Evolutionary conservation across 164 flowering plant species (phyloP).

Genomic region (Nymphaea colorata): DNA sequence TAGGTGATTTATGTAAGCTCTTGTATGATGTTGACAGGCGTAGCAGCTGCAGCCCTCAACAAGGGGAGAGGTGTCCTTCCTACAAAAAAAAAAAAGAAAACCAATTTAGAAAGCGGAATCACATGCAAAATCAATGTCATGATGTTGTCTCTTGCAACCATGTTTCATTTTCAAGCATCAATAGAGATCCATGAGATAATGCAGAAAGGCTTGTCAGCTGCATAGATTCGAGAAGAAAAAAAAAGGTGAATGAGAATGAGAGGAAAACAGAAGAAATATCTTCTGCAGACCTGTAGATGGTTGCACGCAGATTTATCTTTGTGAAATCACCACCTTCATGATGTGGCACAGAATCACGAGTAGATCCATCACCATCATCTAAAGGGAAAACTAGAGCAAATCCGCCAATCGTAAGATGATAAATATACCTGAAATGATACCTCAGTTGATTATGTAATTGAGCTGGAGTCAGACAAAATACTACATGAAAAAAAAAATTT

Average conservation of each 20-base stretch:
- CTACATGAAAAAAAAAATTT: no score
- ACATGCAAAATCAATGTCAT: neutral
- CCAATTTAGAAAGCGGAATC: neutral
- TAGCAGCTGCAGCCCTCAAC: constrained; percentile 56
- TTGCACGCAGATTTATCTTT: constrained; percentile 75
- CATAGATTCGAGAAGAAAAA: neutral
- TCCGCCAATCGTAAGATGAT: constrained; percentile 77
- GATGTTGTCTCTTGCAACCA: neutral
- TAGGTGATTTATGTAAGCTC: constrained; percentile 83
- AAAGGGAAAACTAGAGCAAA: constrained; percentile 70
- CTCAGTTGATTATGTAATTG: neutral
- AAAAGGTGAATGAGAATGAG: no score
- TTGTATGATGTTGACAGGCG: constrained; percentile 77
- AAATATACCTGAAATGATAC: constrained; percentile 41
- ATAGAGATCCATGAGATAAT: no score
- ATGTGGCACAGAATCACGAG: constrained; percentile 14
- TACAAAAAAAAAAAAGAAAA: constrained; percentile 16
- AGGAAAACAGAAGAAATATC: neutral
- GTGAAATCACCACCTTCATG: constrained; percentile 35
- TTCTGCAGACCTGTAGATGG: constrained; percentile 42
- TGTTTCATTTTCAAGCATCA: no score
- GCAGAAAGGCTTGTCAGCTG: neutral
- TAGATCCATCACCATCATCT: constrained; percentile 12
- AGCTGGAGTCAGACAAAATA: neutral
- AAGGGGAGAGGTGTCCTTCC: constrained; percentile 71